These are phyloP conservation scores for Sisymbrium altissimum DNA, from an alignment of 345 rosid genomes.

Conservation along the genomic window DNA sequence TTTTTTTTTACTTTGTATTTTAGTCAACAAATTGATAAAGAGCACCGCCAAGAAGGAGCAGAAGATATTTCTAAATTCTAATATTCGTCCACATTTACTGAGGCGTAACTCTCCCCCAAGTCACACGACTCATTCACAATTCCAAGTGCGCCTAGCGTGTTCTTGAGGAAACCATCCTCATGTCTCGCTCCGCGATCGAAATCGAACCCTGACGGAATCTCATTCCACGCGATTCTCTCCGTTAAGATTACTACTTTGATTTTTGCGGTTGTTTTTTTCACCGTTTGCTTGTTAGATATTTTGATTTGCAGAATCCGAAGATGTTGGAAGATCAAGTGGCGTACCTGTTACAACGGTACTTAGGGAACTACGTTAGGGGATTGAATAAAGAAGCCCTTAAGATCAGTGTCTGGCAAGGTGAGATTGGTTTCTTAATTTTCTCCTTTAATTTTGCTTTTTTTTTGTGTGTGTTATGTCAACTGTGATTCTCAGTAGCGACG, in stretches of 20 bases:
- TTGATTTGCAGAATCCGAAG: constrained; percentile 28
- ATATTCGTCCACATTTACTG: not conserved
- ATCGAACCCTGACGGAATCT: not conserved
- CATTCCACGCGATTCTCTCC: not conserved
- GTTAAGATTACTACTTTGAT: constrained; percentile 8
- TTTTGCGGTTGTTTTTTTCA: not conserved
- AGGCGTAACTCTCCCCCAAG: constrained; percentile 27
- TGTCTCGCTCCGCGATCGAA: constrained; percentile 12
- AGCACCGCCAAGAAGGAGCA: constrained; percentile 9
- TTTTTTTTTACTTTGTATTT: not conserved
- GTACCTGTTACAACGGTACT: constrained; percentile 71
- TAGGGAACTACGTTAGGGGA: constrained; percentile 88
- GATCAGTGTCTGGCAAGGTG: constrained; percentile 98
- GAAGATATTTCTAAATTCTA: constrained; percentile 3
- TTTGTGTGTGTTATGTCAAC: not conserved
- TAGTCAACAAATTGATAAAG: not conserved
- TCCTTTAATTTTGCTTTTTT: not conserved
- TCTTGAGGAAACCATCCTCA: constrained; percentile 30
- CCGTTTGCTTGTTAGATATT: not conserved
- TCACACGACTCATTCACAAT: constrained; percentile 25
- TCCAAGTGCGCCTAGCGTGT: constrained; percentile 40
- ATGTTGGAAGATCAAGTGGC: constrained; percentile 99
- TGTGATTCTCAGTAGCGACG: not conserved
- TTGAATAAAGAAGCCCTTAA: constrained; percentile 93
- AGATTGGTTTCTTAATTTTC: not conserved